Conservation (phyloP, 2,329 filamentous ascomycete species). For the Colletotrichum aenigma region DNA sequence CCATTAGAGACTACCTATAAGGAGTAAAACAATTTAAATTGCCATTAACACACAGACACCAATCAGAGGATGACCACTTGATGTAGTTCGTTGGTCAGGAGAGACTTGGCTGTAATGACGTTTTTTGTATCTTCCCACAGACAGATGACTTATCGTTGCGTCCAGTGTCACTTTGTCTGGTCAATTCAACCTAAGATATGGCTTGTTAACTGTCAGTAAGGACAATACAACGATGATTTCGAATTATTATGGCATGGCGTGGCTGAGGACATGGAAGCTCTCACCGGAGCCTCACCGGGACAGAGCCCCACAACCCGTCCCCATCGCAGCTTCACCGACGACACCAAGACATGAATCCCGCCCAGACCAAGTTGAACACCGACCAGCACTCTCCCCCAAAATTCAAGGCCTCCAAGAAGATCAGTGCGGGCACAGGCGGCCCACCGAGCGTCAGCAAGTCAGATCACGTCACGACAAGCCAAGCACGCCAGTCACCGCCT, state of each 20-base stretch:
- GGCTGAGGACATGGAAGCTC: rapidly evolving
- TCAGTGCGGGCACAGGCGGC: not conserved
- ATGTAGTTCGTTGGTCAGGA: not conserved
- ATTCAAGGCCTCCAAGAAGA: not conserved
- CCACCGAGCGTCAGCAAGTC: not conserved
- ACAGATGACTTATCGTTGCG: rapidly evolving
- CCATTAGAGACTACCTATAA: not conserved
- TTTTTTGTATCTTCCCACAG: rapidly evolving
- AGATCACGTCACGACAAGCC: not conserved
- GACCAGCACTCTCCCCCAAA: not conserved
- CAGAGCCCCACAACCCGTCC: not conserved
- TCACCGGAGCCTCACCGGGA: not conserved
- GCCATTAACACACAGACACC: rapidly evolving
- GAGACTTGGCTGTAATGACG: rapidly evolving
- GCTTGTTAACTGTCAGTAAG: rapidly evolving
- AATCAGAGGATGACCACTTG: not conserved
- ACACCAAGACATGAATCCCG: not conserved
- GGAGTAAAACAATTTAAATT: rapidly evolving
- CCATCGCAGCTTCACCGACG: not conserved
- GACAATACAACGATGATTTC: too few species aligned
- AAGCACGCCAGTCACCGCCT: not conserved
- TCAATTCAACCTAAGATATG: not conserved
- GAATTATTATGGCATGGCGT: not conserved
- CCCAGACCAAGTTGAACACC: not conserved
- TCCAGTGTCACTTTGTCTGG: not conserved